phyloP scores from a whole-genome alignment of 495 filamentous ascomycete genomes.

The Tetracladium marchalianum region DNA sequence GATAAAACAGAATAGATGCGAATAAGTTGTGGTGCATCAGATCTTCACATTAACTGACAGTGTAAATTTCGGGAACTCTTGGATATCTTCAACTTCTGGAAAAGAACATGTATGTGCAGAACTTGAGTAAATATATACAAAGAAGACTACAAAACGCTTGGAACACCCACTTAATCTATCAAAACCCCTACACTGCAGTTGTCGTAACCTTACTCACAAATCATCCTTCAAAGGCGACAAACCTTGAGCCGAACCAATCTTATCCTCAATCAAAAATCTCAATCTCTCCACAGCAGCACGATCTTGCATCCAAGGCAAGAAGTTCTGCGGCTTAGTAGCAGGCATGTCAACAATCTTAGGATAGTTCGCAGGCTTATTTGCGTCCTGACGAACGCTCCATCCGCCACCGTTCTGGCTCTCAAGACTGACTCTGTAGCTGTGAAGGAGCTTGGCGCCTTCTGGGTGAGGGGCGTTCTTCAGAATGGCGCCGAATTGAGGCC shows the following conservation, averaged over 20 bases:
- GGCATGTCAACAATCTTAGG: slow-evolving; percentile 15
- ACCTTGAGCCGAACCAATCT: slow-evolving; percentile 23
- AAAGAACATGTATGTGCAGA: too few species aligned
- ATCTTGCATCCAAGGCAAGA: slow-evolving; percentile 24
- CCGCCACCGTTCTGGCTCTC: slow-evolving; percentile 11
- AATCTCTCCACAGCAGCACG: slow-evolving; percentile 20
- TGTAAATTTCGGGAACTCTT: too few species aligned
- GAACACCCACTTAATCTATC: too few species aligned
- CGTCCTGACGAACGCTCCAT: slow-evolving; percentile 9
- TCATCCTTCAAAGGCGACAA: slow-evolving; percentile 22
- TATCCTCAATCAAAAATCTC: slow-evolving; percentile 22
- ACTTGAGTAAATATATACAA: too few species aligned
- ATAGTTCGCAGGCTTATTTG: slow-evolving; percentile 7
- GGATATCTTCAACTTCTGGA: too few species aligned
- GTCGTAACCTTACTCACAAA: background rate
- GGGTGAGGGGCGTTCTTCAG: slow-evolving; percentile 24
- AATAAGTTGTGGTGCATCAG: too few species aligned
- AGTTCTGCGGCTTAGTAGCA: slow-evolving; percentile 19
- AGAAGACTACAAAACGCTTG: too few species aligned
- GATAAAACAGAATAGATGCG: too few species aligned
- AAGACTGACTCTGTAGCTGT: slow-evolving; percentile 22
- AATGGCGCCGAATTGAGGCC: slow-evolving; percentile 27
- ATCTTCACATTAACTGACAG: too few species aligned
- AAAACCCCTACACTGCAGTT: too few species aligned
- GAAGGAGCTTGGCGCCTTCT: slow-evolving; percentile 25